These are phyloP conservation scores for Wallacemonas rigidus DNA, from an alignment of 208 protist species.

Conservation along the genomic window DNA sequence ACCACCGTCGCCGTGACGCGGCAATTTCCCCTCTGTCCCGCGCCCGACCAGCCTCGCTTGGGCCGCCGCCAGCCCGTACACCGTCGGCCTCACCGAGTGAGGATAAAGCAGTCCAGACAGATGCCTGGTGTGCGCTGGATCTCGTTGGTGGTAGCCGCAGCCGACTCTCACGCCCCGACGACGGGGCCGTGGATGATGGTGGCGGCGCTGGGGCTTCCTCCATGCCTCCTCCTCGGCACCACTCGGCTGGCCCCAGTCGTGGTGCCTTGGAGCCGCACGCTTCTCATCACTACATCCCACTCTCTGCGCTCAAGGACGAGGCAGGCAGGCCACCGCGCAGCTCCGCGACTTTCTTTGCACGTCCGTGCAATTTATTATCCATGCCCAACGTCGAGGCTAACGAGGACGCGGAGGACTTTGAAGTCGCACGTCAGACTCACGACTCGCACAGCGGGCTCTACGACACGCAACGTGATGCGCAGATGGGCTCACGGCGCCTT, in stretches of 20 bases:
- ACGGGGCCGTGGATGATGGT: not conserved
- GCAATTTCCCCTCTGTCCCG: too few species aligned
- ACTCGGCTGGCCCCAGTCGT: too few species aligned
- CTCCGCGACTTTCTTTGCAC: constrained; percentile 10
- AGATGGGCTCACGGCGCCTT: too few species aligned
- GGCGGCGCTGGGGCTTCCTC: too few species aligned
- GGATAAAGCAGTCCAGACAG: constrained; percentile 23
- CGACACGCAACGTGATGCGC: too few species aligned
- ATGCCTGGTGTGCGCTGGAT: constrained; percentile 4
- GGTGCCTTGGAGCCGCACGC: not conserved
- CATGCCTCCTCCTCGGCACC: too few species aligned
- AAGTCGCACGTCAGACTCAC: too few species aligned
- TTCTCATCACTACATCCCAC: constrained; percentile 14
- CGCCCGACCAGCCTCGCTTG: too few species aligned
- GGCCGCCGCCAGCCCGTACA: not conserved
- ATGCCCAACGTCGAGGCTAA: not conserved
- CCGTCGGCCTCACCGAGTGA: not conserved
- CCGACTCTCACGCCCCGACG: not conserved
- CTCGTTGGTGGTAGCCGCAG: not conserved
- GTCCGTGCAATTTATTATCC: not conserved
- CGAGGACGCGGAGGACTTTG: not conserved
- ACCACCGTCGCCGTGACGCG: too few species aligned
- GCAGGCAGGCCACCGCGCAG: not conserved
- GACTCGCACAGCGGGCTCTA: too few species aligned
- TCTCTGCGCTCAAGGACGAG: constrained; percentile 11